Conservation (phyloP, 2,329 filamentous ascomycete genomes). For the Penicillium frequentans region DNA sequence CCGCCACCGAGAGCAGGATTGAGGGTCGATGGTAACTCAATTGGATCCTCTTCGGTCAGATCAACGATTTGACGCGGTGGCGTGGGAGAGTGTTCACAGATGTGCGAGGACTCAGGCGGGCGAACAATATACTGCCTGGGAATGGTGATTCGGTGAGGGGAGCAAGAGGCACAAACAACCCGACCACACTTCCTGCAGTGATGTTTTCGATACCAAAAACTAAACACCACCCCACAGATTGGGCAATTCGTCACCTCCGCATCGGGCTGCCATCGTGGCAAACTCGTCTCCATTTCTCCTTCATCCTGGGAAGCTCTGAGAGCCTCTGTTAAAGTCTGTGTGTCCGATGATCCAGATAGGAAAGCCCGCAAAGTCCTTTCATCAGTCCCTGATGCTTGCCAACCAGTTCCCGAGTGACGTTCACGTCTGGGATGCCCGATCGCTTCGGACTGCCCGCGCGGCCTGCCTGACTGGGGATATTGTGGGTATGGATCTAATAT, state of each 20-base stretch:
- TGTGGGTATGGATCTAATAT: background rate
- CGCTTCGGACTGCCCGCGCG: background rate
- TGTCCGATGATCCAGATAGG: background rate
- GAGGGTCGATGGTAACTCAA: constrained; percentile 20
- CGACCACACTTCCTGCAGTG: constrained; percentile 96
- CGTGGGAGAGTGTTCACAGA: constrained; percentile 44
- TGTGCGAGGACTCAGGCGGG: constrained; percentile 56
- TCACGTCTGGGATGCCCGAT: background rate
- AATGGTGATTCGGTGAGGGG: constrained; percentile 92
- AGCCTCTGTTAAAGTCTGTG: background rate
- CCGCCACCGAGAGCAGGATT: constrained; percentile 62
- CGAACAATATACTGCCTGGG: constrained; percentile 90
- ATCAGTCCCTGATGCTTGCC: background rate
- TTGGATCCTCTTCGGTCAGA: constrained; percentile 45
- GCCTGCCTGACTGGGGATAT: background rate
- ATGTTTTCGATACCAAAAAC: constrained; percentile 84
- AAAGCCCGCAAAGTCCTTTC: background rate
- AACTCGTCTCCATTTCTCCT: constrained; percentile 4
- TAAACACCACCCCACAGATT: constrained; percentile 78
- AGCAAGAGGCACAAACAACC: constrained; percentile 87
- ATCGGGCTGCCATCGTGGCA: constrained; percentile 88
- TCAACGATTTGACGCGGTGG: constrained; percentile 44
- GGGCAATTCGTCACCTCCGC: constrained; percentile 78
- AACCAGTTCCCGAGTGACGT: background rate
- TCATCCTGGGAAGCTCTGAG: background rate